Percentiles rank a stretch among this genome's conserved stretches.
These are phyloP conservation scores for Termitomyces bulborhizus DNA, from an alignment of 768 basidiomycete species.

Conservation along the genomic window DNA sequence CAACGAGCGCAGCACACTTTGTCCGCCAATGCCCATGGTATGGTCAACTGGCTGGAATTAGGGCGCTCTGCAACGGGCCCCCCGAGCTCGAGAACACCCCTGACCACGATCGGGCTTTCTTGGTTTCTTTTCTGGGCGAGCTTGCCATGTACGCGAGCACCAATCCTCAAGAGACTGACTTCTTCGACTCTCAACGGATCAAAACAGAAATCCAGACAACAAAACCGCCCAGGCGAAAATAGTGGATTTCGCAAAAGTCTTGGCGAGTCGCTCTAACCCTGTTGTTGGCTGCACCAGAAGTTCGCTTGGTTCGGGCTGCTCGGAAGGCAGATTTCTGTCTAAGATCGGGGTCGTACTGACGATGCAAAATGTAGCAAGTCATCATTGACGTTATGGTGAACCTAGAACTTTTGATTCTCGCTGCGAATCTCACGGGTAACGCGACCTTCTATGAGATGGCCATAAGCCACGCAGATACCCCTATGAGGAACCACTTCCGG, in stretches of 20 bases:
- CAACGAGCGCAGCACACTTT: conserved; percentile 44
- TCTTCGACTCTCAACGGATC: neutral
- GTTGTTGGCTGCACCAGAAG: conserved; percentile 65
- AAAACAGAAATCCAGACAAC: conserved; percentile 49
- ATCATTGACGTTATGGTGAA: conserved; percentile 84
- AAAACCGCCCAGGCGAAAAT: conserved; percentile 49
- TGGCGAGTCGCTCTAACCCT: conserved; percentile 53
- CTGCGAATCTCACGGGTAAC: conserved; percentile 54
- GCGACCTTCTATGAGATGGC: conserved; percentile 54
- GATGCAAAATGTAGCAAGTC: conserved; percentile 30
- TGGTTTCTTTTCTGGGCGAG: conserved; percentile 64
- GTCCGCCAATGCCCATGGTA: conserved; percentile 34
- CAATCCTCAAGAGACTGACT: neutral
- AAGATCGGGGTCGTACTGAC: neutral
- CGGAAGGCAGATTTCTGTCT: conserved; percentile 25
- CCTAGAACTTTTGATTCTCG: conserved; percentile 58
- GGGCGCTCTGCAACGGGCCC: conserved; percentile 45
- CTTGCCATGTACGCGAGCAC: conserved; percentile 42
- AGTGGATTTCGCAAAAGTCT: conserved; percentile 48
- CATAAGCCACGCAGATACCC: conserved; percentile 58
- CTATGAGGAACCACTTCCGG: conserved; percentile 61
- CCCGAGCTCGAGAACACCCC: conserved; percentile 41
- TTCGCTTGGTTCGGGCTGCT: conserved; percentile 55
- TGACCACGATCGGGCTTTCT: conserved; percentile 67
- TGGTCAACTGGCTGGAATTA: conserved; percentile 51